Percentiles rank a stretch among this genome's conserved stretches.
These are phyloP conservation scores for Penicillium paxilli DNA, from an alignment of 495 filamentous ascomycete genomes.

Conservation along the genomic window DNA sequence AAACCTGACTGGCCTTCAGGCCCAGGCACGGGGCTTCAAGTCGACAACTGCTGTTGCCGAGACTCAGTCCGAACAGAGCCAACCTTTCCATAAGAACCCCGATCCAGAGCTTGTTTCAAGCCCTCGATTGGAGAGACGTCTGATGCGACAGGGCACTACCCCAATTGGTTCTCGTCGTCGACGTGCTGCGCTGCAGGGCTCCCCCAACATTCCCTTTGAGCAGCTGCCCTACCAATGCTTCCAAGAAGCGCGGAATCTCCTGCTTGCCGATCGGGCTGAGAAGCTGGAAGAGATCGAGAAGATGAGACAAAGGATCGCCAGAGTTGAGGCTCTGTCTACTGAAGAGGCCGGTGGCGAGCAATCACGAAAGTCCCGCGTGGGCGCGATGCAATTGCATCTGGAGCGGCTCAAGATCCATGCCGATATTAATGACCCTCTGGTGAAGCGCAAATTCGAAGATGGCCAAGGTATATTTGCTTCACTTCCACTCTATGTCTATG, in stretches of 20 bases:
- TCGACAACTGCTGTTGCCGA: constrained; percentile 38
- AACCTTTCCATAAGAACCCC: constrained; percentile 39
- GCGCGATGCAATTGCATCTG: constrained; percentile 70
- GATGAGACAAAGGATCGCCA: constrained; percentile 58
- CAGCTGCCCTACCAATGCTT: constrained; percentile 95
- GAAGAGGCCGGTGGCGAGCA: constrained; percentile 60
- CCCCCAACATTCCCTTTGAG: constrained; percentile 78
- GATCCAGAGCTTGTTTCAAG: constrained; percentile 54
- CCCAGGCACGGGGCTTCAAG: constrained; percentile 40
- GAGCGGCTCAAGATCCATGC: constrained; percentile 84
- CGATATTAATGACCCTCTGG: constrained; percentile 92
- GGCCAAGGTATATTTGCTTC: constrained; percentile 64
- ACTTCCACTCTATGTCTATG: background rate
- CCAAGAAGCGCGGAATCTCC: constrained; percentile 86
- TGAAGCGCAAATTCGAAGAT: constrained; percentile 95
- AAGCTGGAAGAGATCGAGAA: constrained; percentile 69
- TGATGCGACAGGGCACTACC: constrained; percentile 57
- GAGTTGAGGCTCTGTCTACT: constrained; percentile 57
- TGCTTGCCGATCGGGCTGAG: constrained; percentile 76
- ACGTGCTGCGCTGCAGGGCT: constrained; percentile 69
- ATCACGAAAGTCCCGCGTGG: constrained; percentile 62
- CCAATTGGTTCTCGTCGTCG: constrained; percentile 82
- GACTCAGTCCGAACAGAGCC: constrained; percentile 37
- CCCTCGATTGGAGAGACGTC: constrained; percentile 57
- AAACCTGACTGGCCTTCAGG: constrained; percentile 31